These are phyloP conservation scores for Erysimum cheiri DNA, from an alignment of 441 rosid genomes.

Conservation along the genomic window DNA sequence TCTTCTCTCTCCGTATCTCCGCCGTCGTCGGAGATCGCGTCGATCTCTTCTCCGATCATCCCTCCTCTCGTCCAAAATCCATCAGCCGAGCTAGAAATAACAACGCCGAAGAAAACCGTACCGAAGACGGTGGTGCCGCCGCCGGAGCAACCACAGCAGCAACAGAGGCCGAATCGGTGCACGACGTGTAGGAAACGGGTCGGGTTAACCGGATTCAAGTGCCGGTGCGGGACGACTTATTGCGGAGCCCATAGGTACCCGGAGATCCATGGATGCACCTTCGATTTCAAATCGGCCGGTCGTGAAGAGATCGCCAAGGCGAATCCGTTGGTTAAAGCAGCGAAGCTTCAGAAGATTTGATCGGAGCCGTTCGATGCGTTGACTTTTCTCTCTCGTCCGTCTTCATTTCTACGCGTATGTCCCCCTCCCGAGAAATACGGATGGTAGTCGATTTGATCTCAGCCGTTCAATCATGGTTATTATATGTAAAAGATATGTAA, in stretches of 20 bases:
- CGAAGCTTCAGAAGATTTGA: conserved; percentile 69
- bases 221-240: conserved; percentile 63
- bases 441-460: conserved; percentile 33
- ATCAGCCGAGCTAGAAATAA: conserved; percentile 24
- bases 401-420: conserved; percentile 28
- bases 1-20: conserved; percentile 45
- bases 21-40: conserved; percentile 34
- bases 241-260: conserved; percentile 71
- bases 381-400: conserved; percentile 14
- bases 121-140: conserved; percentile 15
- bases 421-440: neutral
- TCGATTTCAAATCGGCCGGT: conserved; percentile 67
- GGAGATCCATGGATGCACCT: conserved; percentile 61
- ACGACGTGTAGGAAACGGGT: conserved; percentile 62
- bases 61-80: conserved; percentile 37
- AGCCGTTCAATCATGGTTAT: conserved; percentile 37
- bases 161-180: conserved; percentile 55
- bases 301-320: conserved; percentile 68
- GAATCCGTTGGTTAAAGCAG: conserved; percentile 67
- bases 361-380: conserved; percentile 35
- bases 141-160: conserved; percentile 30
- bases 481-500: conserved; percentile 36
- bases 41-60: conserved; percentile 44
- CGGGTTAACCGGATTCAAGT: conserved; percentile 69
- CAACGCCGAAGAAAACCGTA: conserved; percentile 1